Evolutionary conservation across 1,139 yeast genomes (phyloP).

Genomic region (Suhomyces guaymorum): DNA sequence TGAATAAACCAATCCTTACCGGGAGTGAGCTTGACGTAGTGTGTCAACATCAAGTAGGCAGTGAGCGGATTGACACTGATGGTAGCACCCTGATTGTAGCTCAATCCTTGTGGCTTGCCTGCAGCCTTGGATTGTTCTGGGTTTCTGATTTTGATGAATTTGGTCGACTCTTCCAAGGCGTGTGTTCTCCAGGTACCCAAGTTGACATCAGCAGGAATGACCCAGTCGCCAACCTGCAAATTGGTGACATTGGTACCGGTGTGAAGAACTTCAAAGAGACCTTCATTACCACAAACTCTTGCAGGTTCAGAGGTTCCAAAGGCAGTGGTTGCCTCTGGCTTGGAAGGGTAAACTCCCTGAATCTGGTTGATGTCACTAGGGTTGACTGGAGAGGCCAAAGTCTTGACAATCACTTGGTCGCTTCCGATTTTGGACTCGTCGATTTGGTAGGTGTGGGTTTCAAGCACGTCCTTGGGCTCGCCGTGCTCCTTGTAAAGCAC

Average conservation of each 20-base stretch:
- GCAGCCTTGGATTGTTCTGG: slow-evolving; percentile 35
- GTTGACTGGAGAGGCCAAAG: slow-evolving; percentile 86
- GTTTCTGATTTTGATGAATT: slow-evolving; percentile 55
- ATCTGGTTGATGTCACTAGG: slow-evolving; percentile 91
- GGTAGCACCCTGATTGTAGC: slow-evolving; percentile 78
- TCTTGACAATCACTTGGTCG: slow-evolving; percentile 54
- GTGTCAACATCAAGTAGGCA: slow-evolving; percentile 84
- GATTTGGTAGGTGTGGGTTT: slow-evolving; percentile 53
- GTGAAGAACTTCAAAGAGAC: slow-evolving; percentile 78
- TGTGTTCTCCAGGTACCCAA: slow-evolving; percentile 97
- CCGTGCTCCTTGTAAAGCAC: slow-evolving; percentile 61
- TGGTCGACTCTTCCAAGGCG: slow-evolving; percentile 52
- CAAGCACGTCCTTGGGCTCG: slow-evolving; percentile 57
- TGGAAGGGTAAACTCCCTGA: slow-evolving; percentile 92
- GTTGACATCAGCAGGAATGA: slow-evolving; percentile 77
- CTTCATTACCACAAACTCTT: slow-evolving; percentile 93
- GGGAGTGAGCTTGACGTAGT: slow-evolving; percentile 58
- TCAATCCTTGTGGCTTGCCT: slow-evolving; percentile 44
- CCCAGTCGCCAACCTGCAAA: slow-evolving; percentile 81
- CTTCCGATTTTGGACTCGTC: slow-evolving; percentile 44
- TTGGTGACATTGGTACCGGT: slow-evolving; percentile 58
- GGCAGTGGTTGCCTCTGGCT: slow-evolving; percentile 56
- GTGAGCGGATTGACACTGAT: slow-evolving; percentile 89
- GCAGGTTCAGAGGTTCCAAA: slow-evolving; percentile 58
- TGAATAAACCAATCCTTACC: slow-evolving; percentile 92